Percentiles rank a stretch among this genome's conserved stretches.
phyloP scores from a whole-genome alignment of 768 basidiomycete species.

The Auriscalpium vulgare region DNA sequence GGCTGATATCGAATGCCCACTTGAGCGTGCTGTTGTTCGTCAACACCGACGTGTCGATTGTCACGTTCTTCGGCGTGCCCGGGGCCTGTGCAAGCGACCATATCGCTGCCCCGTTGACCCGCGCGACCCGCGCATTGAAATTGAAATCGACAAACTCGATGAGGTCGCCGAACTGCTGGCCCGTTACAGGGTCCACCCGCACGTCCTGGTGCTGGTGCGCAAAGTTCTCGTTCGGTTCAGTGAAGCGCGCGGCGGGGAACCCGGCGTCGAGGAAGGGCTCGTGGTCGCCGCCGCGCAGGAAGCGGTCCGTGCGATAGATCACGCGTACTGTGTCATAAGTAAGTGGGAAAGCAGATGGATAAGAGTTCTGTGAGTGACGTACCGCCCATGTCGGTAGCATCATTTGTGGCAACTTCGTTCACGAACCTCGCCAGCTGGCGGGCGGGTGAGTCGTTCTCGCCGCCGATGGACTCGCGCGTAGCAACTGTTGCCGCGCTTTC shows the following conservation, averaged over 20 bases:
- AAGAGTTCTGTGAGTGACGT: conserved; percentile 10
- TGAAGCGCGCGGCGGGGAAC: conserved; percentile 48
- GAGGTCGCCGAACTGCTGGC: conserved; percentile 50
- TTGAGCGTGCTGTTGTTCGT: conserved; percentile 47
- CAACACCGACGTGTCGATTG: conserved; percentile 37
- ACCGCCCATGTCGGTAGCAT: conserved; percentile 44
- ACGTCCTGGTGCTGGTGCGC: conserved; percentile 52
- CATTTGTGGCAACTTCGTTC: conserved; percentile 42
- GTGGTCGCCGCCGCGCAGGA: conserved; percentile 50
- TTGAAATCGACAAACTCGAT: conserved; percentile 46
- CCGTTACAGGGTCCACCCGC: conserved; percentile 33
- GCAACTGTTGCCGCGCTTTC: conserved; percentile 31
- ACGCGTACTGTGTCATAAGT: conserved; percentile 31
- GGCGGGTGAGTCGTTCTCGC: conserved; percentile 46
- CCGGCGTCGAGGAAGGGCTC: conserved; percentile 40
- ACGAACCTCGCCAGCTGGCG: conserved; percentile 44
- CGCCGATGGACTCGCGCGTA: conserved; percentile 33
- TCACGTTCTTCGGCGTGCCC: conserved; percentile 41
- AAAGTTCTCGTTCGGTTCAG: conserved; percentile 49
- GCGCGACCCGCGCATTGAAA: conserved; percentile 41
- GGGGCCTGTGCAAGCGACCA: conserved; percentile 52
- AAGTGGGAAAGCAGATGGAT: background rate
- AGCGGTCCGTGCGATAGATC: conserved; percentile 45
- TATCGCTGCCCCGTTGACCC: conserved; percentile 42
- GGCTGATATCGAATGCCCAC: conserved; percentile 36